Evolutionary conservation across 768 basidiomycete species (phyloP).

Genomic region (Naganishia onofrii): DNA sequence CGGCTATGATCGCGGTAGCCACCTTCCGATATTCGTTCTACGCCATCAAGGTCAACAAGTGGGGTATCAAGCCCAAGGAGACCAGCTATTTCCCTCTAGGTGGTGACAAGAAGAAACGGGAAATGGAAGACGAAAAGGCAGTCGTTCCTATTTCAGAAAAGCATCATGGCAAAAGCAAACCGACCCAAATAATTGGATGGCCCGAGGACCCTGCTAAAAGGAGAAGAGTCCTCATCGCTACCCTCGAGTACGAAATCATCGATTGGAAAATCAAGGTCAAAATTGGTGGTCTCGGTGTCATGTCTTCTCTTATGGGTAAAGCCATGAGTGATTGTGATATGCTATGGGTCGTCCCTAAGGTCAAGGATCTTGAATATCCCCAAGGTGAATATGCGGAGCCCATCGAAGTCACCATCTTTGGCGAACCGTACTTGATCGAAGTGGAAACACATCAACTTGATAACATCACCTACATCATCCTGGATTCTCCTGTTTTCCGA

Average conservation of each 20-base stretch:
- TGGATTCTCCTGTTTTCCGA: constrained; percentile 93
- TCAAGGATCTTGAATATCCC: constrained; percentile 90
- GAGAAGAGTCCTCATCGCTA: constrained; percentile 84
- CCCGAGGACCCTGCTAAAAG: constrained; percentile 89
- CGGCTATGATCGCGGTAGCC: constrained; percentile 73
- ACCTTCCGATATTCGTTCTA: constrained; percentile 96
- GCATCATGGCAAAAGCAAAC: constrained; percentile 62
- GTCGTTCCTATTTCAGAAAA: constrained; percentile 66
- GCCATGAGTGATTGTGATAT: constrained; percentile 96
- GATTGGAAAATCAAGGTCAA: constrained; percentile 98
- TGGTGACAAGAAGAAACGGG: constrained; percentile 63
- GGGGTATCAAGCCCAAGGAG: constrained; percentile 70
- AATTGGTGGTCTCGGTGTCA: constrained; percentile 95
- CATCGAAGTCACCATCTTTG: constrained; percentile 93
- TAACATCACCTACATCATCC: constrained; percentile 91
- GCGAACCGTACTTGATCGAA: constrained; percentile 91
- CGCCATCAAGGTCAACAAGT: constrained; percentile 89
- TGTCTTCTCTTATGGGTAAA: constrained; percentile 96
- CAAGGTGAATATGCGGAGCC: constrained; percentile 86
- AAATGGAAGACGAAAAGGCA: constrained; percentile 49
- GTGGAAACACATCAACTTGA: constrained; percentile 89
- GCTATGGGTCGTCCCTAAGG: constrained; percentile 90
- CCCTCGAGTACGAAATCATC: constrained; percentile 91
- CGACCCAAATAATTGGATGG: constrained; percentile 86
- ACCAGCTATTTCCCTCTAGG: constrained; percentile 84